phyloP scores from a whole-genome alignment of 129 eudicot genomes.

The Ambrosia trifida region DNA sequence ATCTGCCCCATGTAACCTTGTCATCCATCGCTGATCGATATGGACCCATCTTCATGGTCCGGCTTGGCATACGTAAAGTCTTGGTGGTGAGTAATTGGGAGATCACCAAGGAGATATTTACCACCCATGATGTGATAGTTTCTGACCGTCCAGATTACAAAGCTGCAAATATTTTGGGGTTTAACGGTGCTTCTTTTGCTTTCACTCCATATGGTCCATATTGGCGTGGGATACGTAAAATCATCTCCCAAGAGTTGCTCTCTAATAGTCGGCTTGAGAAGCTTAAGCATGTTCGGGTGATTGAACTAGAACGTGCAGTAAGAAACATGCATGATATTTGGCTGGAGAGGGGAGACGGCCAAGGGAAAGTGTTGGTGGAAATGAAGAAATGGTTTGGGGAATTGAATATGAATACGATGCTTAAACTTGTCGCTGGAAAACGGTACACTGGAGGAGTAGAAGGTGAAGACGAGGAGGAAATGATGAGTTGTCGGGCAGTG shows the following conservation, averaged over 20 bases:
- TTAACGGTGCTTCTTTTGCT: conserved; percentile 14
- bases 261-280: conserved; percentile 23
- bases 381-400: conserved; percentile 42
- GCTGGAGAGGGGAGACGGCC: neutral
- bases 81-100: conserved; percentile 34
- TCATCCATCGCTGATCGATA: conserved; percentile 31
- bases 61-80: conserved; percentile 23
- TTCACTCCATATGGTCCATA: conserved; percentile 35
- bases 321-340: conserved; percentile 7
- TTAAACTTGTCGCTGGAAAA: conserved; percentile 32
- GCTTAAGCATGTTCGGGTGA: conserved; percentile 10
- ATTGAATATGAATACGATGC: conserved; percentile 14
- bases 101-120: conserved; percentile 29
- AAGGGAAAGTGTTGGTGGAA: conserved; percentile 29
- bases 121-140: conserved; percentile 28
- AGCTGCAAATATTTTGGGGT: conserved; percentile 26
- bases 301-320: conserved; percentile 6
- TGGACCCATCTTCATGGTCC: conserved; percentile 34
- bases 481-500: conserved; percentile 6
- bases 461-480: conserved; percentile 14
- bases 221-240: conserved; percentile 40
- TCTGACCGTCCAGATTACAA: conserved; percentile 17
- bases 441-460: neutral
- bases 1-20: conserved; percentile 22
- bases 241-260: conserved; percentile 29